phyloP scores from a whole-genome alignment of 495 filamentous ascomycete species.

The Stereocaulon alpinum region DNA sequence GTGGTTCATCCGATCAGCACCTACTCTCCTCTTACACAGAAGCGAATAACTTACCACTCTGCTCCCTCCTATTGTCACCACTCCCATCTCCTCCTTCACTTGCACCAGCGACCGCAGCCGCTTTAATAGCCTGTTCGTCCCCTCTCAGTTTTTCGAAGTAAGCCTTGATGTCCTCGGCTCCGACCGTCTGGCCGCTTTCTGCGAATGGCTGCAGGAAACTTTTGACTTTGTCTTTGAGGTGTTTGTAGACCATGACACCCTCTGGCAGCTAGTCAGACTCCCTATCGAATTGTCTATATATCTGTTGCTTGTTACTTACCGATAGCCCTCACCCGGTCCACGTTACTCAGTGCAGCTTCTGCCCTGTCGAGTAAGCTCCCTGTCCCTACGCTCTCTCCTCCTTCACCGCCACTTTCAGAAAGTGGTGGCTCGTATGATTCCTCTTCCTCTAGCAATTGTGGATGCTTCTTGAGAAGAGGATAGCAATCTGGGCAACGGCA shows the following conservation, averaged over 20 bases:
- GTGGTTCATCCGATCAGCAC: neutral
- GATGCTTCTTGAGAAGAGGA: conserved; percentile 55
- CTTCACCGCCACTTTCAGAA: conserved; percentile 43
- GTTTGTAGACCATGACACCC: conserved; percentile 94
- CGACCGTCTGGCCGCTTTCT: conserved; percentile 72
- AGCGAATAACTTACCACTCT: conserved; percentile 36
- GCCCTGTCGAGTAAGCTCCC: conserved; percentile 79
- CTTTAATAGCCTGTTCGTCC: conserved; percentile 54
- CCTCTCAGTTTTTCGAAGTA: conserved; percentile 92
- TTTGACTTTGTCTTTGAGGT: conserved; percentile 88
- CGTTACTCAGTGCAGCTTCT: conserved; percentile 76
- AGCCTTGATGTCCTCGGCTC: conserved; percentile 87
- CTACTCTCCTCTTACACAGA: neutral
- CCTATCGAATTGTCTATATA: no score
- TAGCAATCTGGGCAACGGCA: conserved; percentile 78
- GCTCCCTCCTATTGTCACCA: conserved; percentile 44
- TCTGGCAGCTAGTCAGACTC: conserved; percentile 32
- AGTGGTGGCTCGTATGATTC: conserved; percentile 83
- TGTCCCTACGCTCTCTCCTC: conserved; percentile 46
- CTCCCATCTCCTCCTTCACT: conserved; percentile 37
- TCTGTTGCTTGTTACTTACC: neutral
- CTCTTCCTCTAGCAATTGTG: conserved; percentile 85
- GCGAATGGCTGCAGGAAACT: conserved; percentile 87
- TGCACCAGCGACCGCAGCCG: conserved; percentile 34
- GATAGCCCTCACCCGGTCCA: conserved; percentile 86